Percentiles rank a stretch among this genome's conserved stretches.
Conservation (phyloP, 371 early-diverging fungal species). For the Ecytonucleospora hepatopenaei region DNA sequence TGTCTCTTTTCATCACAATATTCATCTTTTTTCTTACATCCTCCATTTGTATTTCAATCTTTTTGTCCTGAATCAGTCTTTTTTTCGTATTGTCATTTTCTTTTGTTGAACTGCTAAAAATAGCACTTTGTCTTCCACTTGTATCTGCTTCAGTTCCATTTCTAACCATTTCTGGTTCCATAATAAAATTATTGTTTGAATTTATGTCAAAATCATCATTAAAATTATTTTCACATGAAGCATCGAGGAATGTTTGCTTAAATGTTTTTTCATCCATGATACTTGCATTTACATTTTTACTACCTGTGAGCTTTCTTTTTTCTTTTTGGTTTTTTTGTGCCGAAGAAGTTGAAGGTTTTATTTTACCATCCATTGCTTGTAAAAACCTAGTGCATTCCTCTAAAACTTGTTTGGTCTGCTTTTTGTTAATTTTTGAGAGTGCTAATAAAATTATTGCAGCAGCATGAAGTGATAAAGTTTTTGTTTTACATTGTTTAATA, state of each 20-base stretch:
- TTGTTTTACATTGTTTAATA: not conserved
- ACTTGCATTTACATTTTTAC: not conserved
- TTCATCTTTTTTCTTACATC: not conserved
- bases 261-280: not conserved
- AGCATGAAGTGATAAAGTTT: not conserved
- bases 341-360: not conserved
- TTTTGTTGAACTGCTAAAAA: not conserved
- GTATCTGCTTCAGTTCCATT: no score
- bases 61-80: not conserved
- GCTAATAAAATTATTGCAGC: conserved; percentile 3
- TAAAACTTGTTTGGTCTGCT: not conserved
- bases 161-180: not conserved
- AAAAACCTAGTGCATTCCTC: conserved; percentile 1
- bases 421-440: not conserved
- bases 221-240: not conserved
- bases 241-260: not conserved
- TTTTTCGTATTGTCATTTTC: not conserved
- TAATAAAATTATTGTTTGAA: no score
- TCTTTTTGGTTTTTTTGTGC: not conserved
- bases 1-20: not conserved
- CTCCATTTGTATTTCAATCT: not conserved
- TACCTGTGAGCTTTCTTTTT: not conserved
- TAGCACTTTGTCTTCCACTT: no score
- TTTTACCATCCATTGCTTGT: not conserved
- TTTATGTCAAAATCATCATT: not conserved